A percentile compares a stretch with the other conserved stretches of the same genome.
Conservation (phyloP, 192 early-diverging fungal genomes). For the Phlyctochytrium planicorne region DNA sequence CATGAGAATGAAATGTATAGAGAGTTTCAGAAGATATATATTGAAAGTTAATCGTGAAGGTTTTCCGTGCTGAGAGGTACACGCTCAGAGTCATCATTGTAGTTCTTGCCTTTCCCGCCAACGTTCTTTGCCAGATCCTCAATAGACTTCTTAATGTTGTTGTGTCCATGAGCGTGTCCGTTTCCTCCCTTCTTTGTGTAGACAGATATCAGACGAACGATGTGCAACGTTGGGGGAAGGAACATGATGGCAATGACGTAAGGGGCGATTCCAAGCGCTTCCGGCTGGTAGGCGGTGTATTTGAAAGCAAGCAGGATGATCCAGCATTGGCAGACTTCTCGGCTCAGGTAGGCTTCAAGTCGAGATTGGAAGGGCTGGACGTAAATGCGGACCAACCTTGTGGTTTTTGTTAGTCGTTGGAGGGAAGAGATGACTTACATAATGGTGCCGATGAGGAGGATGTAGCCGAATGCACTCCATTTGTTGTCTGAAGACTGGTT, state of each 20-base stretch:
- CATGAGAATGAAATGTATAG: too few species aligned
- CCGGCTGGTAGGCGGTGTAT: background rate
- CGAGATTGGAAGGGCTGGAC: slow-evolving; percentile 20
- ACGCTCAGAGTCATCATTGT: too few species aligned
- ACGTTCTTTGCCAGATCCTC: too few species aligned
- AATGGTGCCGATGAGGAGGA: background rate
- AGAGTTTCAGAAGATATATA: too few species aligned
- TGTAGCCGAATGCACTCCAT: slow-evolving; percentile 5
- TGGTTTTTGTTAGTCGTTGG: too few species aligned
- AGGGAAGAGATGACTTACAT: too few species aligned
- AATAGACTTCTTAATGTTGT: too few species aligned
- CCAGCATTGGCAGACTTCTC: slow-evolving; percentile 17
- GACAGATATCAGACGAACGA: background rate
- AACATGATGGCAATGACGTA: background rate
- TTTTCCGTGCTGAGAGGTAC: too few species aligned
- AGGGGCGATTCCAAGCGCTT: background rate
- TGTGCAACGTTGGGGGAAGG: background rate
- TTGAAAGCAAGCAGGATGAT: slow-evolving; percentile 17
- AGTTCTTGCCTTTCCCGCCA: too few species aligned
- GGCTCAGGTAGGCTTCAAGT: slow-evolving; percentile 24
- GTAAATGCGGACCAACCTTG: slow-evolving; percentile 17
- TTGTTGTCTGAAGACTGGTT: background rate
- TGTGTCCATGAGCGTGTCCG: too few species aligned
- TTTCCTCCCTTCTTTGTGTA: too few species aligned
- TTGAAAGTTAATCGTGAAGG: too few species aligned